phyloP scores from a whole-genome alignment of 495 filamentous ascomycete genomes.

The Penicillium bialowiezense region DNA sequence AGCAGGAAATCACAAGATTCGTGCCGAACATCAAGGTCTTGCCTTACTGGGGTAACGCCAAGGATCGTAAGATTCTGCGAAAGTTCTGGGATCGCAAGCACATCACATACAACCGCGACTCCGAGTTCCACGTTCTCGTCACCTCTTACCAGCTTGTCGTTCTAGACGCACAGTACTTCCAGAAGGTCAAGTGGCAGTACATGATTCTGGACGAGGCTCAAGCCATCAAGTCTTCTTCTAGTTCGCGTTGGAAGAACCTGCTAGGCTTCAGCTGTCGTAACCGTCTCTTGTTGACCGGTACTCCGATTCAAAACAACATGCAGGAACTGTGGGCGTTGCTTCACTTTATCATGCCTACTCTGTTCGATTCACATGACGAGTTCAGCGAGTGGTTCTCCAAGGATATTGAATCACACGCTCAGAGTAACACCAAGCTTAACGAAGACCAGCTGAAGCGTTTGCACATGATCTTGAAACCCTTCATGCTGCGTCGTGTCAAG shows the following conservation, averaged over 20 bases:
- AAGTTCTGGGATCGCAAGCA: slow-evolving; percentile 99
- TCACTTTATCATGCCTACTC: slow-evolving; percentile 98
- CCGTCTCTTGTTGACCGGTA: slow-evolving; percentile 90
- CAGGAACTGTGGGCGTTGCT: slow-evolving; percentile 96
- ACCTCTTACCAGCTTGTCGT: slow-evolving; percentile 98
- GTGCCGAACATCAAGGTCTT: slow-evolving; percentile 91
- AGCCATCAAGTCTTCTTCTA: slow-evolving; percentile 96
- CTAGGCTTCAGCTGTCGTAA: slow-evolving; percentile 95
- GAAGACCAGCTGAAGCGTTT: slow-evolving; percentile 94
- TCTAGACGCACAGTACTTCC: slow-evolving; percentile 92
- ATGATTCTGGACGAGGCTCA: slow-evolving; percentile 99
- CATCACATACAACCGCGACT: slow-evolving; percentile 88
- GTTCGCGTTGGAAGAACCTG: slow-evolving; percentile 93
- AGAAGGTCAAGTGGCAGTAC: slow-evolving; percentile 99
- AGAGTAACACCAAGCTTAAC: slow-evolving; percentile 97
- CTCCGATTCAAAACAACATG: slow-evolving; percentile 99
- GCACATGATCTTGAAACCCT: slow-evolving; percentile 98
- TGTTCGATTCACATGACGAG: slow-evolving; percentile 98
- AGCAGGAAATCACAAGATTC: slow-evolving; percentile 94
- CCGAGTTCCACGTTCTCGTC: slow-evolving; percentile 91
- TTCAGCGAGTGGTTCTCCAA: slow-evolving; percentile 99
- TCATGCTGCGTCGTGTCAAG: slow-evolving; percentile 99
- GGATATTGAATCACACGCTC: slow-evolving; percentile 97
- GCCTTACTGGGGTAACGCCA: slow-evolving; percentile 94
- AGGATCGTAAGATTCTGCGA: slow-evolving; percentile 90